Evolutionary conservation across 208 protist genomes (phyloP), one percentile per base, ranked within the genome.

Genomic region (Leishmania turanica): DNA sequence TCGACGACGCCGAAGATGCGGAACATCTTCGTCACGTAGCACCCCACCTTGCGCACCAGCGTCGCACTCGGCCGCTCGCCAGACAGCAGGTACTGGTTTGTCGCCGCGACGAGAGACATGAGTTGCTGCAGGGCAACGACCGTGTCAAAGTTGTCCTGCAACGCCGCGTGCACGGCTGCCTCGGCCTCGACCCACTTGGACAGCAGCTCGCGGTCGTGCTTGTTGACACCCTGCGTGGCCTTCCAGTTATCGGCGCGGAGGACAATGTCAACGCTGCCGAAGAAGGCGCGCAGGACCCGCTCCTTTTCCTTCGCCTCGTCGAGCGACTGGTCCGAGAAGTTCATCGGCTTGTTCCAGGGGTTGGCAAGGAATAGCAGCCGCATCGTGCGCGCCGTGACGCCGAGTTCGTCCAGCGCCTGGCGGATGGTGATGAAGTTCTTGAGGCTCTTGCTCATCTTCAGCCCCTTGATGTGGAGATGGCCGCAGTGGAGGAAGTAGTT

Each of bases 401-500:
- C 90, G 58, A 93, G 84, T 70, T 95, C 87, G 66, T 96, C 94
- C 5, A 98, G 84, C 58, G 91, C 86, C 74, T 97, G 88, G 37
- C 89, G 84, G 79, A 99, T 99, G 4, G 99, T 99, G 62, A 99
- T 99, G 84, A 99, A 99, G 86, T 99, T 99, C 89, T 99, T 99
- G 2, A 99, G 88, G 45, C 97, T 99, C 91, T 99, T 99, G 45
- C 97, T 99, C 99, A 99, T 99, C 84, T 99, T 99, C 8, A 98
- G 83, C 1, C 98, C 99, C 34, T 99, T 93, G 77, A 99, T 99
- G 77, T 99, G 91, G n/a, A 99, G 87, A 84, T 99, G 99, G 17
- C 99, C 99, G 71, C 95, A 93, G 82, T 99, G 98, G 4, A 99
- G 83, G 84, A 99, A 99, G 91, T 99, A 99, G 84, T 99, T 99